Evolutionary conservation across 495 filamentous ascomycete genomes (phyloP).

Genomic region (Xanthoparmelia taractica): DNA sequence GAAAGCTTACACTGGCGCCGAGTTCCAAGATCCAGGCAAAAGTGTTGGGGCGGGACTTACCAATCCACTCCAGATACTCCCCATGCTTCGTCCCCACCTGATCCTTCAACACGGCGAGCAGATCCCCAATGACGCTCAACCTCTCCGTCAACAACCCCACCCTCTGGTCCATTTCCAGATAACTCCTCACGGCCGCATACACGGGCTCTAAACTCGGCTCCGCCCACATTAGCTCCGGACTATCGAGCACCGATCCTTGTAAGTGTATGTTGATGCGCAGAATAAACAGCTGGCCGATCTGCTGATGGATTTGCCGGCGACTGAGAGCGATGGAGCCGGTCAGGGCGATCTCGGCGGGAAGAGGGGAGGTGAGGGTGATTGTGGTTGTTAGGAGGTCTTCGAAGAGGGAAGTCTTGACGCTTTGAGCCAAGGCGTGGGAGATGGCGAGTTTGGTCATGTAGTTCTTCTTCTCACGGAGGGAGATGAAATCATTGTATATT

Average conservation of each 20-base stretch:
- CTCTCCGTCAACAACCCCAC: conserved; percentile 85
- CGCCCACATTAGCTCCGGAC: conserved; percentile 95
- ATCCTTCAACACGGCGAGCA: conserved; percentile 90
- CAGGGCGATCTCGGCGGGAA: conserved; percentile 80
- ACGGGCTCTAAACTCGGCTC: conserved; percentile 94
- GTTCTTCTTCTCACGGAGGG: conserved; percentile 79
- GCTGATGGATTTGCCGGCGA: conserved; percentile 88
- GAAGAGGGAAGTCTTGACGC: conserved; percentile 95
- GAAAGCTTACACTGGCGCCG: background rate
- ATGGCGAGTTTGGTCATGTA: conserved; percentile 98
- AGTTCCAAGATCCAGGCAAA: too few species aligned
- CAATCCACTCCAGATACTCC: conserved; percentile 93
- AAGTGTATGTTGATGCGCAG: conserved; percentile 95
- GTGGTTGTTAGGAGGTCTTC: conserved; percentile 93
- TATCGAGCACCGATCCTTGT: conserved; percentile 94
- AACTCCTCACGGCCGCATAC: conserved; percentile 88
- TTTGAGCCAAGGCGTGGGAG: conserved; percentile 88
- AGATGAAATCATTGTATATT: conserved; percentile 99
- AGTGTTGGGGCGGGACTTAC: conserved; percentile 47
- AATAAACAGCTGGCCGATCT: conserved; percentile 96
- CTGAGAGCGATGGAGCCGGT: conserved; percentile 85
- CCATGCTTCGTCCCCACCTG: conserved; percentile 95
- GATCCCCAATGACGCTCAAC: conserved; percentile 86
- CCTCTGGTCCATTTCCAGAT: conserved; percentile 95
- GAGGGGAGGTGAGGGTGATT: conserved; percentile 79